phyloP scores from a whole-genome alignment of 1,139 yeast genomes.

The Scheffersomyces illinoinensis region DNA sequence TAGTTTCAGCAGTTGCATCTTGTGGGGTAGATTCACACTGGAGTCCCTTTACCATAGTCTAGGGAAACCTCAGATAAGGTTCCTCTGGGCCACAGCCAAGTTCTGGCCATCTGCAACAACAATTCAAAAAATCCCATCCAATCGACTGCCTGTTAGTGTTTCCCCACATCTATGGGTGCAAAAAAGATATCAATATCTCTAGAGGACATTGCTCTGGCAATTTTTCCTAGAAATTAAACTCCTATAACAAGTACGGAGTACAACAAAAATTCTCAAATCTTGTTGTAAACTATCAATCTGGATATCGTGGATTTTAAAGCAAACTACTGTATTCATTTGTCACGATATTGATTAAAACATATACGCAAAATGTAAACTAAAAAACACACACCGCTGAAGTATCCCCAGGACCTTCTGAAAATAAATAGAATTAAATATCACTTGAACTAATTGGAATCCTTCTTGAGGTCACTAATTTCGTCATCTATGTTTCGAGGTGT shows the following conservation, averaged over 20 bases:
- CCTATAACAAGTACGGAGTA: too few species aligned
- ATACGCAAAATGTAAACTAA: neutral
- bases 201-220: too few species aligned
- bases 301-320: neutral
- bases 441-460: neutral
- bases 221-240: too few species aligned
- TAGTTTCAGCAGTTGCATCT: neutral
- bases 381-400: neutral
- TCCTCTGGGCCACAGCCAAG: neutral
- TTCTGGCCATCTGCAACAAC: neutral
- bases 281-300: too few species aligned
- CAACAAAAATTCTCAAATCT: neutral
- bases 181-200: neutral
- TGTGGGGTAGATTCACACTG: neutral
- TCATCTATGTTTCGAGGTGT: constrained; percentile 29
- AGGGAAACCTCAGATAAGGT: neutral
- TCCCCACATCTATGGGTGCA: neutral
- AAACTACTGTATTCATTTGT: too few species aligned
- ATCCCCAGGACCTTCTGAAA: neutral
- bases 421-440: neutral
- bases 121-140: too few species aligned
- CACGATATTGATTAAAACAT: neutral
- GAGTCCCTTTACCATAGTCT: neutral
- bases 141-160: neutral
- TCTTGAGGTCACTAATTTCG: constrained; percentile 15